Evolutionary conservation across 495 filamentous ascomycete genomes (phyloP).

Genomic region (Gamarada debralockiae): DNA sequence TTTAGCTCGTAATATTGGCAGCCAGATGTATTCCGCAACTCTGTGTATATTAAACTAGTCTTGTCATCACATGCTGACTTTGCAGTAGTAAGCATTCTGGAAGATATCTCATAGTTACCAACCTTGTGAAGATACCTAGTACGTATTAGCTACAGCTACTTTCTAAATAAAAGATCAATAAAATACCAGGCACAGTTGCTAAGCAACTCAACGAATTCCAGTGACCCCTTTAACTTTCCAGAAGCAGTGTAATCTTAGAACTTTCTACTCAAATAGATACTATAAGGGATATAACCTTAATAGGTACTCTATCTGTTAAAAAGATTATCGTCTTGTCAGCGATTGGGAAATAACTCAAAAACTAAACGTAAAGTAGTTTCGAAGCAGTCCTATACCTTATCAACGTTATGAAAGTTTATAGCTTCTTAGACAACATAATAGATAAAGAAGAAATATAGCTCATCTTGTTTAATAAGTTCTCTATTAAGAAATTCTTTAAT

Average conservation of each 20-base stretch:
- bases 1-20: conserved; percentile 9
- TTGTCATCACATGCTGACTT: conserved; percentile 14
- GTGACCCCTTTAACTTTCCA: conserved; percentile 7
- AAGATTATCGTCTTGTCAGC: conserved; percentile 4
- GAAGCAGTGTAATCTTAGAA: not conserved
- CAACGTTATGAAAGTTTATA: conserved; percentile 9
- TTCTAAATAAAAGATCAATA: not conserved
- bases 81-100: too few species aligned
- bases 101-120: conserved; percentile 13
- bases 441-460: not conserved
- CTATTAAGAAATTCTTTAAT: conserved; percentile 12
- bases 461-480: conserved; percentile 17
- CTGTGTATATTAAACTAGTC: conserved; percentile 6
- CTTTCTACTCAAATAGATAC: conserved; percentile 6
- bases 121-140: conserved; percentile 15
- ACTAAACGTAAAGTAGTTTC: conserved; percentile 7
- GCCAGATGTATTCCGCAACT: conserved; percentile 4
- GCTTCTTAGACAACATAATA: conserved; percentile 16
- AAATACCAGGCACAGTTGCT: not conserved
- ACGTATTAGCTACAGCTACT: not conserved
- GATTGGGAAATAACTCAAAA: conserved; percentile 15
- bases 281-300: conserved; percentile 11
- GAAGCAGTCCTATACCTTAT: conserved; percentile 14
- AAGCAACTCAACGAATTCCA: not conserved
- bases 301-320: conserved; percentile 1